phyloP scores from a whole-genome alignment of 352 stramenopile species.

The Globisporangium spiculum region DNA sequence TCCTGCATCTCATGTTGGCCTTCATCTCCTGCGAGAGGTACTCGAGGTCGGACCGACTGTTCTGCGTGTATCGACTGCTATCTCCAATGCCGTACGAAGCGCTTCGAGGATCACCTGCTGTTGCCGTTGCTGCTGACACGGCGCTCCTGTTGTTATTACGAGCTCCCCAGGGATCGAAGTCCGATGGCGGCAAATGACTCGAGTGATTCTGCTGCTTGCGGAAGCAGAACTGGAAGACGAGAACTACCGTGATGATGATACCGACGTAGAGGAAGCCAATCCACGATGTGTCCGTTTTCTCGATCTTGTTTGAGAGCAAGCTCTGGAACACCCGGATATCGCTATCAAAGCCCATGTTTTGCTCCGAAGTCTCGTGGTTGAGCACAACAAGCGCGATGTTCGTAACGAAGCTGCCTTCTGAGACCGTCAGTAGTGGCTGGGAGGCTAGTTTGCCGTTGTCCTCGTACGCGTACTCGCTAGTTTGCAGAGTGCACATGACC shows the following conservation, averaged over 20 bases:
- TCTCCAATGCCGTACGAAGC: background rate
- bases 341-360: background rate
- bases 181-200: background rate
- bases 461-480: background rate
- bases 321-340: constrained; percentile 30
- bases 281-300: constrained; percentile 26
- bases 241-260: constrained; percentile 20
- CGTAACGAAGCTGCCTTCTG: constrained; percentile 26
- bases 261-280: constrained; percentile 20
- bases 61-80: background rate
- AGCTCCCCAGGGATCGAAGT: constrained; percentile 1
- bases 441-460: background rate
- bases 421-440: constrained; percentile 18
- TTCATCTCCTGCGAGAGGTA: constrained; percentile 11
- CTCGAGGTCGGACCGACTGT: constrained; percentile 19
- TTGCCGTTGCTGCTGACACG: background rate
- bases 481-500: background rate
- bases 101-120: background rate
- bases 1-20: constrained; percentile 10
- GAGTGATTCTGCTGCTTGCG: constrained; percentile 14
- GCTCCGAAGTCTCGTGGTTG: background rate
- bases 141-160: background rate
- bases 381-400: constrained; percentile 20
- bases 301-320: constrained; percentile 24
- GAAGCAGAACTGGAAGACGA: constrained; percentile 32